Percentiles rank a stretch among this genome's conserved stretches.
Conservation (phyloP, 1,284 basidiomycete genomes). For the Mycena sp. region DNA sequence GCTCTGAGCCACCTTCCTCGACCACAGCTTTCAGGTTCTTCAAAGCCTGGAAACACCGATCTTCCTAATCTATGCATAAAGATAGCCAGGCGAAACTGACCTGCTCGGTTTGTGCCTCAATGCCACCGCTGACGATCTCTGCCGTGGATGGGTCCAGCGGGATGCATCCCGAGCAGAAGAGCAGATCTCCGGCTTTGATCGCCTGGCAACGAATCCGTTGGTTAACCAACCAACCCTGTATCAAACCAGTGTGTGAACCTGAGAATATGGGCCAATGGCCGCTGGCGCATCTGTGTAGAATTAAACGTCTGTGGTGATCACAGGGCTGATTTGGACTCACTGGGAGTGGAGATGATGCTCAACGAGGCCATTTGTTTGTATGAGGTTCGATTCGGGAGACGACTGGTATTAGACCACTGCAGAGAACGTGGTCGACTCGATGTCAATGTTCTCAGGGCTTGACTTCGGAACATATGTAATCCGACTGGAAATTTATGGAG, state of each 20-base stretch:
- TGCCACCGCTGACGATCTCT: slow-evolving; percentile 80
- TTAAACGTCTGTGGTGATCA: background rate
- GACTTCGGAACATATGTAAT: slow-evolving; percentile 13
- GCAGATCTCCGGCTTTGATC: slow-evolving; percentile 84
- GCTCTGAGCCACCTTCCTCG: slow-evolving; percentile 81
- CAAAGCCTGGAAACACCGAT: too few species aligned
- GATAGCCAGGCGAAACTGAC: too few species aligned
- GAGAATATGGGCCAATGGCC: slow-evolving; percentile 92
- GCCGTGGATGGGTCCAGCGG: slow-evolving; percentile 83
- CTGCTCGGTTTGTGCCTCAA: slow-evolving; percentile 82
- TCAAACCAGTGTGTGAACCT: slow-evolving; percentile 44
- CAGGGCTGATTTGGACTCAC: slow-evolving; percentile 46
- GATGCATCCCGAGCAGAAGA: slow-evolving; percentile 93
- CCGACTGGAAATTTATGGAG: background rate
- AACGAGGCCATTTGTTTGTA: slow-evolving; percentile 61
- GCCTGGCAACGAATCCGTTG: slow-evolving; percentile 46
- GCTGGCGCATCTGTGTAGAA: slow-evolving; percentile 74
- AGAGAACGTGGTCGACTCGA: slow-evolving; percentile 6
- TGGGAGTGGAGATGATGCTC: slow-evolving; percentile 60
- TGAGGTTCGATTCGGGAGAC: slow-evolving; percentile 48
- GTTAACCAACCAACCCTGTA: background rate
- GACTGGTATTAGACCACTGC: slow-evolving; percentile 29
- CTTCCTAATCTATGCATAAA: too few species aligned
- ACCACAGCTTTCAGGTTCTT: slow-evolving; percentile 89
- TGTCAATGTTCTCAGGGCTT: slow-evolving; percentile 9